A percentile compares a stretch with the other conserved stretches of the same genome.
Evolutionary conservation across 2,329 filamentous ascomycete species (phyloP).

Genomic region (Phyllosticta citriasiana): DNA sequence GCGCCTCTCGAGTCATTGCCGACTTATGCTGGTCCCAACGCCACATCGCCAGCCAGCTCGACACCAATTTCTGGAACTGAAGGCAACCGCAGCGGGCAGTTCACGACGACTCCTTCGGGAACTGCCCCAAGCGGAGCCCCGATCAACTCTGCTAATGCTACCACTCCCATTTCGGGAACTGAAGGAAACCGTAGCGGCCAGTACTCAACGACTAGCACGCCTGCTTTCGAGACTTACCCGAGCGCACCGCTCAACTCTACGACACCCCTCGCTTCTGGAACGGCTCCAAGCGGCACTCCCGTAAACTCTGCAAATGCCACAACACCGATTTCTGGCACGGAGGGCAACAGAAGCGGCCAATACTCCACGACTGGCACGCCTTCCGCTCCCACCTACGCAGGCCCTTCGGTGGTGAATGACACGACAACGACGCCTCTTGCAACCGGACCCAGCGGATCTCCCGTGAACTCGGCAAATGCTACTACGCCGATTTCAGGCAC

Average conservation of each 20-base stretch:
- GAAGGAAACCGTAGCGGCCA: neutral
- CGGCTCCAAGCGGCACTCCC: slow-evolving; percentile 11
- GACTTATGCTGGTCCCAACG: neutral
- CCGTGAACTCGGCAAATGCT: neutral
- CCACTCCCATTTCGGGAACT: neutral
- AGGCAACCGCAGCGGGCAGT: neutral
- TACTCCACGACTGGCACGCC: neutral
- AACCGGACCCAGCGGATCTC: neutral
- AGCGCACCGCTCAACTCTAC: neutral
- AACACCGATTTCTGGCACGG: slow-evolving; percentile 11
- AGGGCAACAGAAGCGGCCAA: neutral
- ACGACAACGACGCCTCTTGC: neutral
- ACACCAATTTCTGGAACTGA: neutral
- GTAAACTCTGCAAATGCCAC: slow-evolving; percentile 13
- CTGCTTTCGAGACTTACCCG: neutral
- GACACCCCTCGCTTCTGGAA: neutral
- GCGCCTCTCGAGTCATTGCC: neutral
- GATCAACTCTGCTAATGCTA: neutral
- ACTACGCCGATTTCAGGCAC: neutral
- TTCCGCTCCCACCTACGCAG: neutral
- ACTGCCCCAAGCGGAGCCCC: neutral
- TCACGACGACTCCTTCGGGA: neutral
- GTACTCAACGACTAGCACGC: neutral
- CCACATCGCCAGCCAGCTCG: neutral
- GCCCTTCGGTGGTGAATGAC: too few species aligned